Evolutionary conservation across 768 basidiomycete genomes (phyloP).

Genomic region (Mycena capillaripes): DNA sequence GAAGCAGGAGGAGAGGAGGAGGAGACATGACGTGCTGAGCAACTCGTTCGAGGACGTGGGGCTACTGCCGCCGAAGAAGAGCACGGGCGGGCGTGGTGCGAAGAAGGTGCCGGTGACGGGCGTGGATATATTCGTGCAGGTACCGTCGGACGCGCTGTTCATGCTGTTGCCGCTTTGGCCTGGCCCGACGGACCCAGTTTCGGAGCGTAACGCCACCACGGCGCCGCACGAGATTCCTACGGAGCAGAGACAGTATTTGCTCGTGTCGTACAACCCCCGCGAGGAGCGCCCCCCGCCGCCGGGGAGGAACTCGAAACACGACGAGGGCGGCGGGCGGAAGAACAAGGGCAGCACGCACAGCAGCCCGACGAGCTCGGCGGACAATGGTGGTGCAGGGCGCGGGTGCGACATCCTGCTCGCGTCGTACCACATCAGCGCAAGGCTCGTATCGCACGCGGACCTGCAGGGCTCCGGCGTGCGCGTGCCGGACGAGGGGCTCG

Average conservation of each 20-base stretch:
- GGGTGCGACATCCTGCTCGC: constrained; percentile 67
- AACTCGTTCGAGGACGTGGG: constrained; percentile 87
- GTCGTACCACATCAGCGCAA: constrained; percentile 81
- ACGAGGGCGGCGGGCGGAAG: constrained; percentile 37
- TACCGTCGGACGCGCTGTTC: constrained; percentile 79
- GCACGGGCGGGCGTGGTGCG: constrained; percentile 39
- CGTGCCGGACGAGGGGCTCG: constrained; percentile 78
- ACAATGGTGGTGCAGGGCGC: constrained; percentile 49
- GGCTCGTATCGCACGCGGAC: constrained; percentile 80
- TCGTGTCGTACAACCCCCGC: constrained; percentile 86
- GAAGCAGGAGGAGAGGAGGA: constrained; percentile 76
- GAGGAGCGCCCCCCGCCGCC: constrained; percentile 37
- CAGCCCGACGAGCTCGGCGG: constrained; percentile 54
- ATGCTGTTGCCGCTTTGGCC: constrained; percentile 93
- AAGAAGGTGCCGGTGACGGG: constrained; percentile 34
- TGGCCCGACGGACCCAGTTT: constrained; percentile 71
- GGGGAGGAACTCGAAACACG: constrained; percentile 43
- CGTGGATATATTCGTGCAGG: constrained; percentile 67
- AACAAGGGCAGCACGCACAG: constrained; percentile 59
- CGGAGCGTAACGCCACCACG: constrained; percentile 41
- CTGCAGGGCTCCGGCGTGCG: constrained; percentile 81
- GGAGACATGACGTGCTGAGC: constrained; percentile 77
- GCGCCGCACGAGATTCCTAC: constrained; percentile 54
- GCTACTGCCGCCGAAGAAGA: constrained; percentile 69
- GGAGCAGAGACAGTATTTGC: constrained; percentile 75